These are phyloP conservation scores for Ophiostoma himal-ulmi DNA, from an alignment of 2,329 filamentous ascomycete genomes.

Conservation along the genomic window DNA sequence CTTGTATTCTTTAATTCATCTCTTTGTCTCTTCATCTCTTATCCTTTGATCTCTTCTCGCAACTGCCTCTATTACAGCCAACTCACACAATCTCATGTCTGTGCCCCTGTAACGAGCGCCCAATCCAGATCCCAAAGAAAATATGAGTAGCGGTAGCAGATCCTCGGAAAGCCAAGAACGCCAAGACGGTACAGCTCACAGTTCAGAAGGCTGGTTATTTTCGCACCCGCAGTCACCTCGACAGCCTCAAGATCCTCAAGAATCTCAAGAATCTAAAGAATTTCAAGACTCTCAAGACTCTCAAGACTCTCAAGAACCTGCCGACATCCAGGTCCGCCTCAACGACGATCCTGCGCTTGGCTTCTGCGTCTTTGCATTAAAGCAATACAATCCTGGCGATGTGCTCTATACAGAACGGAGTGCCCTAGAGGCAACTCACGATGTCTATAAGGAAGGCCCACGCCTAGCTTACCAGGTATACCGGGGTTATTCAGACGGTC, in stretches of 20 bases:
- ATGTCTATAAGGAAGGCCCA: slow-evolving; percentile 22
- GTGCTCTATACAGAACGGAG: slow-evolving; percentile 30
- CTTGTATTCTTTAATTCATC: background rate
- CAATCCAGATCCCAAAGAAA: background rate
- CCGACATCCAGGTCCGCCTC: slow-evolving; percentile 23
- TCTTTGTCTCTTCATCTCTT: background rate
- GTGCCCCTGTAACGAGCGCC: background rate
- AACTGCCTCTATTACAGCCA: background rate
- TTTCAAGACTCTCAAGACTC: background rate
- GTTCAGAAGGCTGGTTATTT: background rate
- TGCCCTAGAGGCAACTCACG: slow-evolving; percentile 27
- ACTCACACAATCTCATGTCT: background rate
- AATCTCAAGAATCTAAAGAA: background rate
- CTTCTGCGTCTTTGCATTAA: slow-evolving; percentile 32
- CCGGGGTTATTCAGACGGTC: slow-evolving; percentile 7
- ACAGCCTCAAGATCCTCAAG: background rate
- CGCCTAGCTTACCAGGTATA: slow-evolving; percentile 24
- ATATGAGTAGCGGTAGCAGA: background rate
- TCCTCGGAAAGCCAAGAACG: slow-evolving; percentile 8
- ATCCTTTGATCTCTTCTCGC: background rate
- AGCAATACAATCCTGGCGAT: slow-evolving; percentile 27
- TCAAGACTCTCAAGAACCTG: background rate
- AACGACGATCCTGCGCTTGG: slow-evolving; percentile 27
- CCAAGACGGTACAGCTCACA: slow-evolving; percentile 4
- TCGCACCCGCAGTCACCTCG: background rate